Evolutionary conservation across 129 eudicot genomes (phyloP).

Genomic region (Calendula officinalis): DNA sequence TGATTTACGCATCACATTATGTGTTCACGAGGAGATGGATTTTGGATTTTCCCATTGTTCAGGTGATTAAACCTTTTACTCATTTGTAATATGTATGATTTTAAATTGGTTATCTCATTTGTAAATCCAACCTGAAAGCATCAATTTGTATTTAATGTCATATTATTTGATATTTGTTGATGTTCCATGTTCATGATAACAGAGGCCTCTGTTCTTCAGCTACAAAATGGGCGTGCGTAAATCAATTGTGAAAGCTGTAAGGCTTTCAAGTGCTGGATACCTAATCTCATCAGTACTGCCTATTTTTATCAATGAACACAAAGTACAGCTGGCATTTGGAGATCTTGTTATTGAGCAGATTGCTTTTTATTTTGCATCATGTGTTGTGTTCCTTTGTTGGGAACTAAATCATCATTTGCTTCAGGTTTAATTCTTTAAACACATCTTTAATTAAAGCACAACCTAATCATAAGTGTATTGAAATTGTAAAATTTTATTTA

Average conservation of each 20-base stretch:
- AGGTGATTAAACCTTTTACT: constrained; percentile 37
- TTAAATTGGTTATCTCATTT: neutral
- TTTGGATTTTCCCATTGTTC: constrained; percentile 77
- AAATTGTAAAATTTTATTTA: constrained; percentile 9
- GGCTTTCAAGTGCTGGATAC: constrained; percentile 61
- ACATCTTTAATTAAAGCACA: neutral
- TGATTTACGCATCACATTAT: constrained; percentile 55
- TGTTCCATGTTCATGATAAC: constrained; percentile 35
- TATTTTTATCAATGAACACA: constrained; percentile 38
- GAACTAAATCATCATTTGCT: constrained; percentile 72
- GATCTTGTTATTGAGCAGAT: constrained; percentile 48
- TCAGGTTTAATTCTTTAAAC: constrained; percentile 48
- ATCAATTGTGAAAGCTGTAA: constrained; percentile 50
- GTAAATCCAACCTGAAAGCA: constrained; percentile 5
- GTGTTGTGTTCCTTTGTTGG: constrained; percentile 71
- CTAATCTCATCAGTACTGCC: constrained; percentile 41
- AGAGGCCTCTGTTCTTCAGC: constrained; percentile 94
- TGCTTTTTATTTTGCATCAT: constrained; percentile 47
- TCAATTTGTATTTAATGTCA: neutral
- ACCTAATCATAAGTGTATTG: no score
- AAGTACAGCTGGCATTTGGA: constrained; percentile 31
- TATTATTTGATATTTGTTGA: constrained; percentile 4
- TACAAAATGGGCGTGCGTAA: constrained; percentile 80
- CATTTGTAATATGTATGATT: no score
- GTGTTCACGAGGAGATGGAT: constrained; percentile 59